Evolutionary conservation across 805 yeast species (phyloP).

Genomic region (Cyberlindnera misumaiensis): DNA sequence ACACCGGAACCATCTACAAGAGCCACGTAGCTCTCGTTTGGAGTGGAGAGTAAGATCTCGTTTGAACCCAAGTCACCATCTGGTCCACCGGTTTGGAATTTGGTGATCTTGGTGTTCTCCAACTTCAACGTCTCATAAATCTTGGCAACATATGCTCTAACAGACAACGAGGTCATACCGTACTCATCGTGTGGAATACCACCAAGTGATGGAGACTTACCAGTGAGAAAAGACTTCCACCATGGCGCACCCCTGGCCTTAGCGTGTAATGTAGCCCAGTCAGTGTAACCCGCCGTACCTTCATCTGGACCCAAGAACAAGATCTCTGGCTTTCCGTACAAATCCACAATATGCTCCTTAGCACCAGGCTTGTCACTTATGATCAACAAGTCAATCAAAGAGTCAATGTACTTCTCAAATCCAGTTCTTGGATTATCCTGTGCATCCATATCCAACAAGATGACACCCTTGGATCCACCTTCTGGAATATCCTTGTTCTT

Average conservation of each 20-base stretch:
- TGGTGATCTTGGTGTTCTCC: slow-evolving; percentile 51
- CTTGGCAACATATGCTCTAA: slow-evolving; percentile 83
- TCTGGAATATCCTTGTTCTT: slow-evolving; percentile 98
- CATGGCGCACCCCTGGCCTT: slow-evolving; percentile 87
- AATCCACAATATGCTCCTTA: slow-evolving; percentile 60
- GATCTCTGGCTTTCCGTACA: slow-evolving; percentile 79
- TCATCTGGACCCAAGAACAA: slow-evolving; percentile 99
- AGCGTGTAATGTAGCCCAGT: slow-evolving; percentile 97
- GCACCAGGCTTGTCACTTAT: slow-evolving; percentile 50
- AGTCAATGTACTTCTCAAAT: slow-evolving; percentile 87
- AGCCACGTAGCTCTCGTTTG: slow-evolving; percentile 75
- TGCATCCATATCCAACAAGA: slow-evolving; percentile 62
- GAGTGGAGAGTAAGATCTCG: slow-evolving; percentile 78
- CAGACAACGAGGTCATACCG: slow-evolving; percentile 96
- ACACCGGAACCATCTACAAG: slow-evolving; percentile 96
- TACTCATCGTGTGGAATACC: slow-evolving; percentile 98
- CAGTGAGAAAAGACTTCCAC: slow-evolving; percentile 98
- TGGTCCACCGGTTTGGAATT: slow-evolving; percentile 98
- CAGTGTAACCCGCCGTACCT: slow-evolving; percentile 91
- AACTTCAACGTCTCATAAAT: slow-evolving; percentile 74
- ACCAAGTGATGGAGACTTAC: slow-evolving; percentile 85
- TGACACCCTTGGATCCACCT: slow-evolving; percentile 98
- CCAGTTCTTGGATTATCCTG: slow-evolving; percentile 78
- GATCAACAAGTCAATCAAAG: slow-evolving; percentile 74
- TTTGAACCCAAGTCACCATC: slow-evolving; percentile 97